Evolutionary conservation across 2,329 filamentous ascomycete species (phyloP), one percentile per base, ranked within the genome.

Genomic region (Fusarium sp.): DNA sequence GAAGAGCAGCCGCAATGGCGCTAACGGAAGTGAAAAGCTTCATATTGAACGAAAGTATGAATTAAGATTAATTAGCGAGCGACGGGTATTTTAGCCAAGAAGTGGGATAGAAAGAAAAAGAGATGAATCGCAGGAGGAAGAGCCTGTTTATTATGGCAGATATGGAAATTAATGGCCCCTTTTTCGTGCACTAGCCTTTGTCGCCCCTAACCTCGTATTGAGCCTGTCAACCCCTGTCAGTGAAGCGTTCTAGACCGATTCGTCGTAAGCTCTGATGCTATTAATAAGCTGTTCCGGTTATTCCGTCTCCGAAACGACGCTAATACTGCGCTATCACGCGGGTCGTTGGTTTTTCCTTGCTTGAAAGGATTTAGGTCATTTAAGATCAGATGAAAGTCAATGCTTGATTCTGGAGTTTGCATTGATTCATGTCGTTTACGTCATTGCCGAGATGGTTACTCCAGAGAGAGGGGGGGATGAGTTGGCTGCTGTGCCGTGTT

Each of bases 21-120:
- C 66, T 40, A 6, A 69, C 35, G 31, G 67, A 56, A 27, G 49
- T 51, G 31, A 72, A 47, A 15, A 72, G 29, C 64, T 72, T 71
- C 70, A 72, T 72, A 18, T 36, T 40, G 27, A 7, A 20, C 33
- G 11, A 25, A 6, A 6, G 29, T 31, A 31, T 9, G n/a, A 47
- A 48, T 21, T 31, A 31, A 29, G 39, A 46, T 63, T 48, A 58
- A 49, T 58, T 58, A 63, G 43, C 58, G 42, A 58, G 20, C 29
- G 51, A 46, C 45, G 31, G 48, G 20, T 50, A 18, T 40, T 25
- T 31, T 31, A 37, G 23, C 43, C 51, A 57, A 63, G 43, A 51
- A 18, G 29, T 25, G 14, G 29, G 29, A 31, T 31, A 31, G 49
- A n/a, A 42, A 40, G 33, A 20, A 46, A 15, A 46, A 53, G 35